Evolutionary conservation across 495 filamentous ascomycete genomes (phyloP).

Genomic region (Podospora sp.): DNA sequence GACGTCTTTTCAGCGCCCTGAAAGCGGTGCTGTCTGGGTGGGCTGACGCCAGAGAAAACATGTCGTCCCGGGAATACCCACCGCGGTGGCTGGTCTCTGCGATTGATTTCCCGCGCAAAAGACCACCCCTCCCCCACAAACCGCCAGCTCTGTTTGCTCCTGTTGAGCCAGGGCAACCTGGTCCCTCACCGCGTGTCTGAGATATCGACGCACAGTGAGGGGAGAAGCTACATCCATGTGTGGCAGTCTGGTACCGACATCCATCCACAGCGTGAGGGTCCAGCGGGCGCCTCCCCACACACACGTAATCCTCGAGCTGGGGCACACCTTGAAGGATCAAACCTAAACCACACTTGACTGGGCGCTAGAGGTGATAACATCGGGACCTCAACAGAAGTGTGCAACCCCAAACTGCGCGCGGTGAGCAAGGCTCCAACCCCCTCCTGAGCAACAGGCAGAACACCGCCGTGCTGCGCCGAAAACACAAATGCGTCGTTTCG

Average conservation of each 20-base stretch:
- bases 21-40: background rate
- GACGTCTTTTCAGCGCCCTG: background rate
- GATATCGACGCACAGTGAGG: background rate
- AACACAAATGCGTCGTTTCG: background rate
- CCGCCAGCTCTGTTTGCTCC: constrained; percentile 3
- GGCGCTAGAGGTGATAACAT: constrained; percentile 6
- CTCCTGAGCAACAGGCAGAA: background rate
- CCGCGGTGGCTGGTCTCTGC: background rate
- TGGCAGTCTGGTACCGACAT: background rate
- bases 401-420: background rate
- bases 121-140: constrained; percentile 6
- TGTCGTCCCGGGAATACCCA: background rate
- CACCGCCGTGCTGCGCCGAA: background rate
- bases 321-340: constrained; percentile 6
- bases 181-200: background rate
- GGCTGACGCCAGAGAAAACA: background rate
- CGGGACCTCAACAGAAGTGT: background rate
- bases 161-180: background rate
- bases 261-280: background rate
- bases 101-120: background rate
- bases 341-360: constrained; percentile 4
- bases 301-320: background rate
- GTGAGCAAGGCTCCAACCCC: background rate
- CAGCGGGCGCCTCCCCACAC: constrained; percentile 7
- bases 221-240: background rate